Conservation (phyloP, 495 filamentous ascomycete species). For the Patellaria atrata region DNA sequence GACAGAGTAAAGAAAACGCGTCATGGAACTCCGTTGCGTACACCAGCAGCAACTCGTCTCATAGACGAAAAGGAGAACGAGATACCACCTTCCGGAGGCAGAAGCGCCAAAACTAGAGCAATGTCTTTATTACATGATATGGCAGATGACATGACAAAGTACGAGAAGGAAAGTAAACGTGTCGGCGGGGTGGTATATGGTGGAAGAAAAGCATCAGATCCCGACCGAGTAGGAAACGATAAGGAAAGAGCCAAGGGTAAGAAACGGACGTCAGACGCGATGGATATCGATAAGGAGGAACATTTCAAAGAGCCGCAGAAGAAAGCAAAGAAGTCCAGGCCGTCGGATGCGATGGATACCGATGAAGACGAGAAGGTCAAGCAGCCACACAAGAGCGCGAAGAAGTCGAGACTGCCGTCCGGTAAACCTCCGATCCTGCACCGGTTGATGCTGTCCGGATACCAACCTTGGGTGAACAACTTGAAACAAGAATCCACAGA, state of each 20-base stretch:
- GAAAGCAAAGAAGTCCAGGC: slow-evolving; percentile 50
- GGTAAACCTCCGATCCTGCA: slow-evolving; percentile 48
- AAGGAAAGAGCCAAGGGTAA: slow-evolving; percentile 16
- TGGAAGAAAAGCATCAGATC: slow-evolving; percentile 38
- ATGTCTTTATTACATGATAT: slow-evolving; percentile 56
- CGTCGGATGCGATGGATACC: too few relatives aligned
- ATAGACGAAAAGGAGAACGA: slow-evolving; percentile 68
- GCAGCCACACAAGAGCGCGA: slow-evolving; percentile 26
- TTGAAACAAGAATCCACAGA: slow-evolving; percentile 60
- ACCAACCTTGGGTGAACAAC: slow-evolving; percentile 58
- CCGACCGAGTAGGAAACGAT: slow-evolving; percentile 14
- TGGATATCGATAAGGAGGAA: slow-evolving; percentile 43
- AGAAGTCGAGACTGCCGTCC: too few relatives aligned
- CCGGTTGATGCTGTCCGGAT: slow-evolving; percentile 64
- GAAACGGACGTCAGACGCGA: slow-evolving; percentile 42
- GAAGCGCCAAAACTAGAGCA: slow-evolving; percentile 77
- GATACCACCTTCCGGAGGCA: slow-evolving; percentile 64
- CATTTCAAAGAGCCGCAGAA: slow-evolving; percentile 31
- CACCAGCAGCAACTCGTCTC: slow-evolving; percentile 32
- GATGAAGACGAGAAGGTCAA: too few relatives aligned
- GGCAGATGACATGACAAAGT: slow-evolving; percentile 71
- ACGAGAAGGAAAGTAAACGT: slow-evolving; percentile 85
- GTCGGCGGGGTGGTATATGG: slow-evolving; percentile 75
- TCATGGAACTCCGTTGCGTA: slow-evolving; percentile 21
- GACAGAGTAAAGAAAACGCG: slow-evolving; percentile 3